Evolutionary conservation across 140 eudicot species (phyloP).

Genomic region (Ambrosia hybrid): DNA sequence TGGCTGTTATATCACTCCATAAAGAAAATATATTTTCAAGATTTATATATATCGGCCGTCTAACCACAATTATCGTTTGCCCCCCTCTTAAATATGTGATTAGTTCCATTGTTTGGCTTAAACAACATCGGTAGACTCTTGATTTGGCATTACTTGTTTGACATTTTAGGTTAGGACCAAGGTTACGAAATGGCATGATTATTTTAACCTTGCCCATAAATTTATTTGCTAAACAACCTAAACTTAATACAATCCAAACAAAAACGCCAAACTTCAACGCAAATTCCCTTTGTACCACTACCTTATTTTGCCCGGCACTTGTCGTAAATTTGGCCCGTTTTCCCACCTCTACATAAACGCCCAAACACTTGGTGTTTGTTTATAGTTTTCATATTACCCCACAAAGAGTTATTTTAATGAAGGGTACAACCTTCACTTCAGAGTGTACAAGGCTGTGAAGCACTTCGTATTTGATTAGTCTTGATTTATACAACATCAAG

Average conservation of each 20-base stretch:
- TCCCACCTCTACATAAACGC: conserved; percentile 10
- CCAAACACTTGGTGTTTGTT: conserved; percentile 10
- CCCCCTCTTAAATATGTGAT: neutral
- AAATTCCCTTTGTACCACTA: conserved; percentile 15
- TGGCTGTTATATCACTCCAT: no score
- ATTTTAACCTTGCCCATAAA: conserved; percentile 6
- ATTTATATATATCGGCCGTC: conserved; percentile 17
- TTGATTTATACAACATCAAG: conserved; percentile 17
- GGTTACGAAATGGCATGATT: conserved; percentile 17
- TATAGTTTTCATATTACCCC: neutral
- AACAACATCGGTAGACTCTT: conserved; percentile 6
- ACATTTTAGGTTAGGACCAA: conserved; percentile 21
- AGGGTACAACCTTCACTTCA: neutral
- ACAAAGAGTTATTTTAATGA: neutral
- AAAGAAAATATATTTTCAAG: no score
- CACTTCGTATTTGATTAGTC: neutral
- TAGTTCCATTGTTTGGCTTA: neutral
- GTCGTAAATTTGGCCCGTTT: conserved; percentile 24
- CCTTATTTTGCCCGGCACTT: conserved; percentile 20
- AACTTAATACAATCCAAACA: conserved; percentile 3
- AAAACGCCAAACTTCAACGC: conserved; percentile 12
- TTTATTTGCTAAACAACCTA: neutral
- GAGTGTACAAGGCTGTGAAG: no score
- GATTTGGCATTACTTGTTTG: conserved; percentile 25
- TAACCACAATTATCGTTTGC: conserved; percentile 25